Evolutionary conservation across 352 stramenopile genomes (phyloP).

Genomic region (Phytophthora cryptogea): DNA sequence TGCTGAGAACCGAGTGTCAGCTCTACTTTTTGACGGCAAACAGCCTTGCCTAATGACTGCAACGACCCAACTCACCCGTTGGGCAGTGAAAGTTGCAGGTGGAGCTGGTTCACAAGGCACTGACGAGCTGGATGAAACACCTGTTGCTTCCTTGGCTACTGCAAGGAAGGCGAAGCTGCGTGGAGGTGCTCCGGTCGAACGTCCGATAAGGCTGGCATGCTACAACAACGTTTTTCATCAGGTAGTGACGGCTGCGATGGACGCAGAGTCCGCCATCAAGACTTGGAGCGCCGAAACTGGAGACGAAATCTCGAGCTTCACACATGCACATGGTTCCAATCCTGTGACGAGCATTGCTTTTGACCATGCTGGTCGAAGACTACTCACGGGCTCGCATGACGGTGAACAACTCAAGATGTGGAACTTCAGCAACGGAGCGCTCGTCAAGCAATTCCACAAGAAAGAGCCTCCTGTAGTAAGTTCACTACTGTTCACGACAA

Average conservation of each 20-base stretch:
- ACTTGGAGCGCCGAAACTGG: slow-evolving; percentile 88
- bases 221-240: slow-evolving; percentile 89
- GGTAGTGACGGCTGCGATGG: slow-evolving; percentile 80
- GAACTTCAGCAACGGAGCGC: slow-evolving; percentile 90
- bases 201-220: slow-evolving; percentile 54
- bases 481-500: slow-evolving; percentile 32
- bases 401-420: slow-evolving; percentile 85
- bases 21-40: slow-evolving; percentile 70
- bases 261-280: slow-evolving; percentile 74
- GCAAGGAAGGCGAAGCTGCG: slow-evolving; percentile 17
- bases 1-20: slow-evolving; percentile 66
- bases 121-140: slow-evolving; percentile 43
- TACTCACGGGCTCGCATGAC: slow-evolving; percentile 84
- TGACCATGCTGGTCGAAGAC: slow-evolving; percentile 70
- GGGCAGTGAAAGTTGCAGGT: slow-evolving; percentile 56
- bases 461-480: slow-evolving; percentile 37
- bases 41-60: slow-evolving; percentile 66
- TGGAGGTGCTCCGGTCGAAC: slow-evolving; percentile 11
- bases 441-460: slow-evolving; percentile 87
- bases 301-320: slow-evolving; percentile 84
- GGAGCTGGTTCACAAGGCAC: slow-evolving; percentile 47
- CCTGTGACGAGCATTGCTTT: slow-evolving; percentile 86
- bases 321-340: slow-evolving; percentile 62
- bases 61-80: slow-evolving; percentile 73
- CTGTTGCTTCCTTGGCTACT: slow-evolving; percentile 2